Evolutionary conservation across 345 rosid species (phyloP).

Genomic region (Gossypium longicalyx): DNA sequence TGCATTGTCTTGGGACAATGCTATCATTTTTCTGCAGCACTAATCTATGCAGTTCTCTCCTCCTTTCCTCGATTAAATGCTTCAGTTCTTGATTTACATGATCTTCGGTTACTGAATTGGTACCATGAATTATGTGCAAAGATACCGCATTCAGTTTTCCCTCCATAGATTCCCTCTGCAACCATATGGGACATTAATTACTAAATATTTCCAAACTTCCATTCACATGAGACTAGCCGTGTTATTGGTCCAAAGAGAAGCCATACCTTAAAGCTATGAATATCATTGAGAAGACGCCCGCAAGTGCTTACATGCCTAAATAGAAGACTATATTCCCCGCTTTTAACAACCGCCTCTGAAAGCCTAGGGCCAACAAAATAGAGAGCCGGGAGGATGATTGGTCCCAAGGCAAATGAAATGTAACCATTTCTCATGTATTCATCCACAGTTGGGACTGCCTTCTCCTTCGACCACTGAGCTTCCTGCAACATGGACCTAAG

Average conservation of each 20-base stretch:
- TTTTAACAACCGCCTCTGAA: conserved; percentile 36
- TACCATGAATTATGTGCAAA: conserved; percentile 43
- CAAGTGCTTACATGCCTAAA: conserved; percentile 60
- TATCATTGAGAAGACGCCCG: conserved; percentile 85
- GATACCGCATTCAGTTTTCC: conserved; percentile 75
- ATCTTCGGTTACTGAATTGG: conserved; percentile 27
- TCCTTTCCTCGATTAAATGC: conserved; percentile 24
- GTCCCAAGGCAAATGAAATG: conserved; percentile 78
- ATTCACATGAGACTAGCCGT: not conserved
- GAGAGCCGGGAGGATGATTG: conserved; percentile 72
- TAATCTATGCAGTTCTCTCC: conserved; percentile 44
- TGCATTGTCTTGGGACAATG: conserved; percentile 63
- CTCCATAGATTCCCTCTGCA: conserved; percentile 64
- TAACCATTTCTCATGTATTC: conserved; percentile 68
- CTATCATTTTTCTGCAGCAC: conserved; percentile 53
- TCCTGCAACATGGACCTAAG: conserved; percentile 63
- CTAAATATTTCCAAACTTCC: not conserved
- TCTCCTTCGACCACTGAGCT: conserved; percentile 51
- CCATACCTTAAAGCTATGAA: conserved; percentile 58
- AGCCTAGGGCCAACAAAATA: conserved; percentile 70
- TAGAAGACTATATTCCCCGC: conserved; percentile 38
- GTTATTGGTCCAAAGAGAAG: not conserved
- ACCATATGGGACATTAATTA: not conserved
- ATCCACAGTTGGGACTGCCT: conserved; percentile 51
- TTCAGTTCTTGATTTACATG: conserved; percentile 30